Percentiles rank a stretch among this genome's conserved stretches.
Evolutionary conservation across 2,329 filamentous ascomycete genomes (phyloP).

Genomic region (Ceratocystis papillata): DNA sequence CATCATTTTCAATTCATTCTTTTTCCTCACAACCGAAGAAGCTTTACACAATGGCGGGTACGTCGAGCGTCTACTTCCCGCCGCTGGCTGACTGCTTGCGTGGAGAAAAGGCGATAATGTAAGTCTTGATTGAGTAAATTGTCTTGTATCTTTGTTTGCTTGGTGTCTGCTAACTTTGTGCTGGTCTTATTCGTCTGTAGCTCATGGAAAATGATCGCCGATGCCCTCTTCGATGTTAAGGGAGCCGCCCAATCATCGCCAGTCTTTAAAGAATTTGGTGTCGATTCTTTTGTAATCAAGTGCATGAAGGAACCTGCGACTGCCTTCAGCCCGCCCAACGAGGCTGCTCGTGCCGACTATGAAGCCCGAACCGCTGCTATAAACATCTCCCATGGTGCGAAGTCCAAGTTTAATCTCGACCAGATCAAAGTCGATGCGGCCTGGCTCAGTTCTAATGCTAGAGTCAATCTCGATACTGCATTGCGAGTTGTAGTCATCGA

Average conservation of each 20-base stretch:
- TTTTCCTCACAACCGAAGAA: background rate
- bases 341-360: constrained; percentile 58
- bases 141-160: background rate
- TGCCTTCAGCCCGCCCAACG: constrained; percentile 53
- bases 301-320: constrained; percentile 58
- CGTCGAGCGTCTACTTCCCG: constrained; percentile 67
- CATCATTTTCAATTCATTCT: background rate
- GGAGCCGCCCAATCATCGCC: constrained; percentile 44
- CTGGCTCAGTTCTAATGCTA: constrained; percentile 71
- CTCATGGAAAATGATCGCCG: constrained; percentile 52
- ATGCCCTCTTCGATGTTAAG: constrained; percentile 45
- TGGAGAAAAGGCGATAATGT: constrained; percentile 72
- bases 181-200: constrained; percentile 31
- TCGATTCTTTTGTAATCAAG: constrained; percentile 54
- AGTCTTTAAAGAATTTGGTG: constrained; percentile 57
- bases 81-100: constrained; percentile 75
- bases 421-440: constrained; percentile 73
- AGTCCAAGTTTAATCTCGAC: constrained; percentile 60
- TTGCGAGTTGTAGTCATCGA: constrained; percentile 72
- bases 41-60: constrained; percentile 50
- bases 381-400: constrained; percentile 59
- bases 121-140: constrained; percentile 33
- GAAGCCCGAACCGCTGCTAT: constrained; percentile 81
- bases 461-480: constrained; percentile 71
- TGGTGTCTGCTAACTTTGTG: background rate